Base-by-base conservation (phyloP, 2,329 filamentous ascomycete species). In the Aschersonia sp. region DNA sequence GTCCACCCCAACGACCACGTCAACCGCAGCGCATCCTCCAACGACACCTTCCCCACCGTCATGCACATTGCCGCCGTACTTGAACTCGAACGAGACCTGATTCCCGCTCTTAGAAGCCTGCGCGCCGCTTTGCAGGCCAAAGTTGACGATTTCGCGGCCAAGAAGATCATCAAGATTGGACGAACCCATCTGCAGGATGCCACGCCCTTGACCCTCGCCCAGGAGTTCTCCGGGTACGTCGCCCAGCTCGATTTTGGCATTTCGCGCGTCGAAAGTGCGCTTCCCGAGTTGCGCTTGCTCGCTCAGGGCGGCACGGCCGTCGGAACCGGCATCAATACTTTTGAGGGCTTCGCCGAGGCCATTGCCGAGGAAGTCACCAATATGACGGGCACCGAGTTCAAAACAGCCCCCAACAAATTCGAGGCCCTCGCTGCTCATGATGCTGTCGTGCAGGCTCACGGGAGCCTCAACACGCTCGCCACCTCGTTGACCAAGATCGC, bases 1-100 rank as follows among this genome's bases (percentile, higher is more conserved):
- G 92, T 98, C 54, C 92, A 98, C 72, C 92, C 92, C 61, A 98
- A 97, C 70, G 92, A 98, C 73, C 92, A 98, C 68, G 92, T 98
- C 68, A 98, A 98, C 79, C 94, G 94, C 81, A 94, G 86, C 55
- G 92, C 92, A 57, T 96, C 88, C 45, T 97, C 92, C 61, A 98
- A 98, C 74, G 92, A 98, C 66, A 96, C 90, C 57, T 98, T 98
- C 79, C 92, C 92, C 42, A 97, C 92, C 56, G 92, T 96, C 64
- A 98, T 98, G 92, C 92, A 97, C 76, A 96, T 98, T 63, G 90
- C 92, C 51, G 90, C 90, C 53, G 89, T 97, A 45, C 78, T 97
- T 51, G 92, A 97, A 68, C 76, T 96, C 51, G 88, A 96, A 71
- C 76, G 83, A 62, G 78, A 83, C 58, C 81, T 98, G 43, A 70